Evolutionary conservation across 192 early-diverging fungal species (phyloP).

Genomic region (Podila epicladia): DNA sequence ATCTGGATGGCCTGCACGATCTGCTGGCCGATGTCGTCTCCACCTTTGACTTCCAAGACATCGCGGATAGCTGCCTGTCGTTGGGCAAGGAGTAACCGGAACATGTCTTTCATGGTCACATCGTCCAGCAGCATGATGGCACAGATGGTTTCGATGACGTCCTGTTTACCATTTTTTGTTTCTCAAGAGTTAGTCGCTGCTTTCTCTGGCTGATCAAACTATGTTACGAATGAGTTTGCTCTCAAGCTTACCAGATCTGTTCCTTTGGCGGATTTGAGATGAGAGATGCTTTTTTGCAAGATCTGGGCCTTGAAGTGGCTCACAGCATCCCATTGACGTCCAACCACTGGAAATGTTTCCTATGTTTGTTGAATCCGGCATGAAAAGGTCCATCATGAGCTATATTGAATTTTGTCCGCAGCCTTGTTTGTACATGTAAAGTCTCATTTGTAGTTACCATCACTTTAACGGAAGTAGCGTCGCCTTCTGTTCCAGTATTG

Average conservation of each 20-base stretch:
- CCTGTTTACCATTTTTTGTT: background rate
- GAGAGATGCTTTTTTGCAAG: slow-evolving; percentile 66
- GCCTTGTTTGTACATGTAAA: background rate
- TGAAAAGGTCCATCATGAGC: too few relatives aligned
- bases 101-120: slow-evolving; percentile 63
- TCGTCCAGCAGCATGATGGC: slow-evolving; percentile 75
- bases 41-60: slow-evolving; percentile 14
- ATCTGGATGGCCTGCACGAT: slow-evolving; percentile 55
- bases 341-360: slow-evolving; percentile 82
- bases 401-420: background rate
- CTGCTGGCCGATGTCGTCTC: slow-evolving; percentile 38
- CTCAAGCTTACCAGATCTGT: slow-evolving; percentile 55
- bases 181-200: background rate
- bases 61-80: slow-evolving; percentile 61
- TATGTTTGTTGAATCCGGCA: slow-evolving; percentile 21
- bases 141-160: slow-evolving; percentile 67
- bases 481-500: slow-evolving; percentile 58
- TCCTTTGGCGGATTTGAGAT: slow-evolving; percentile 56
- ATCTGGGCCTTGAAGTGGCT: slow-evolving; percentile 81
- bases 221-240: background rate
- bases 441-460: slow-evolving; percentile 38
- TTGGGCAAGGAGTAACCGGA: slow-evolving; percentile 61
- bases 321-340: slow-evolving; percentile 87
- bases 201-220: background rate
- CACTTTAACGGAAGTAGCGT: slow-evolving; percentile 16